Evolutionary conservation across 2,329 filamentous ascomycete species (phyloP).

Genomic region (Colletotrichum trifolii): DNA sequence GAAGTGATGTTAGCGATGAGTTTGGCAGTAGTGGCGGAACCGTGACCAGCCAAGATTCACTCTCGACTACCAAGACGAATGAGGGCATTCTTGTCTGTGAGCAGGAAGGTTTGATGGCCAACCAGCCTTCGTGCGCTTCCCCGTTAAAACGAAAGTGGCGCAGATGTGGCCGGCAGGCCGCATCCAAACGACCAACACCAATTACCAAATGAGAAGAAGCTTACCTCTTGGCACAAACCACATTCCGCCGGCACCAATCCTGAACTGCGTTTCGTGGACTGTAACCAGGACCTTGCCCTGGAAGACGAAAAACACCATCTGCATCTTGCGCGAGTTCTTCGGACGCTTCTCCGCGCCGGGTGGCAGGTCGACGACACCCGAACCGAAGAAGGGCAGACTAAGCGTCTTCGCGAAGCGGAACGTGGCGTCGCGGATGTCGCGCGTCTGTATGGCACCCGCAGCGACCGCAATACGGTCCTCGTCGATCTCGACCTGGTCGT

Average conservation of each 20-base stretch:
- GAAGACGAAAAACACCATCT: conserved; percentile 95
- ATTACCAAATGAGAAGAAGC: conserved; percentile 43
- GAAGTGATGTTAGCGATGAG: conserved; percentile 34
- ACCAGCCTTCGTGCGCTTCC: too few relatives aligned
- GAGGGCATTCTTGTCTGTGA: too few relatives aligned
- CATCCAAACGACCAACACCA: conserved; percentile 14
- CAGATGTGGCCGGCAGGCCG: background rate
- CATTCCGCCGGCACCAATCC: conserved; percentile 86
- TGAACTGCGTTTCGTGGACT: conserved; percentile 80
- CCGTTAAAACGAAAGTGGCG: background rate
- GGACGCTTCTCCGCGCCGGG: conserved; percentile 84
- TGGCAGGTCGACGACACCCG: conserved; percentile 89
- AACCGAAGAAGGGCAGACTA: conserved; percentile 85
- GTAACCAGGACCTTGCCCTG: conserved; percentile 84
- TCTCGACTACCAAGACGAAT: too few relatives aligned
- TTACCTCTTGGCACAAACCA: conserved; percentile 96
- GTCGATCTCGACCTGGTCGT: conserved; percentile 64
- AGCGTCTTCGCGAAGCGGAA: conserved; percentile 93
- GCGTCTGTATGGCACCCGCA: conserved; percentile 65
- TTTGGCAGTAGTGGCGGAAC: background rate
- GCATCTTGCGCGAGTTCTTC: conserved; percentile 96
- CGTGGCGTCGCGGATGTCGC: conserved; percentile 70
- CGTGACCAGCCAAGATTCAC: too few relatives aligned
- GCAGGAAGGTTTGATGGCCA: too few relatives aligned
- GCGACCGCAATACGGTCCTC: conserved; percentile 69